phyloP scores from a whole-genome alignment of 441 rosid species.

The Daphne laureola region DNA sequence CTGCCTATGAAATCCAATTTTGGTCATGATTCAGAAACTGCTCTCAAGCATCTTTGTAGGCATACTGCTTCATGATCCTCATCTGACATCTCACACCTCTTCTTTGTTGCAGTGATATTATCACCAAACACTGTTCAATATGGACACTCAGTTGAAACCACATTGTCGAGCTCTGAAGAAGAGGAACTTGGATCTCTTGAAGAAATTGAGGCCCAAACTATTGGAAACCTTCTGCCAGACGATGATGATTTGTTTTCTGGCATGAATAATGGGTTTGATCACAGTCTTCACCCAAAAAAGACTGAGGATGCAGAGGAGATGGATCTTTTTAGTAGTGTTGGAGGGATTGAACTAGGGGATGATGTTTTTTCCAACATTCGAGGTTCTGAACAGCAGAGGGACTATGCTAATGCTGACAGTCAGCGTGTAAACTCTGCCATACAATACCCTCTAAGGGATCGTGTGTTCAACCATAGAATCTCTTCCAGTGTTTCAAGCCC shows the following conservation, averaged over 20 bases:
- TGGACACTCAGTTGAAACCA: slow-evolving; percentile 39
- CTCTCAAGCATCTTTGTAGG: too few relatives aligned
- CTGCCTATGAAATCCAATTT: background rate
- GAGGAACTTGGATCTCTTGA: slow-evolving; percentile 47
- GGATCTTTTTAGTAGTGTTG: slow-evolving; percentile 58
- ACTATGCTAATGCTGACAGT: slow-evolving; percentile 24
- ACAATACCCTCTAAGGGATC: slow-evolving; percentile 27
- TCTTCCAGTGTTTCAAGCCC: slow-evolving; percentile 37
- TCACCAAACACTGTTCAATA: slow-evolving; percentile 28
- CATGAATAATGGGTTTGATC: slow-evolving; percentile 38
- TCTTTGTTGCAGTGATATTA: slow-evolving; percentile 42
- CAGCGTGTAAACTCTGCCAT: slow-evolving; percentile 26
- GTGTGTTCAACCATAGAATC: slow-evolving; percentile 34
- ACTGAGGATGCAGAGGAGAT: slow-evolving; percentile 49
- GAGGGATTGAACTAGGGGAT: slow-evolving; percentile 65
- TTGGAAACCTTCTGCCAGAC: slow-evolving; percentile 64
- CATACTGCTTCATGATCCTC: too few relatives aligned
- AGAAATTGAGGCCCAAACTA: slow-evolving; percentile 63
- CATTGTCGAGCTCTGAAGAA: slow-evolving; percentile 41
- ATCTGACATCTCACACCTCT: background rate
- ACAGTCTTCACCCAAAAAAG: slow-evolving; percentile 19
- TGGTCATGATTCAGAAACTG: too few relatives aligned
- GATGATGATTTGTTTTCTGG: slow-evolving; percentile 67
- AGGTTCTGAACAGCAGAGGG: slow-evolving; percentile 27
- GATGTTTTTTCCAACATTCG: slow-evolving; percentile 24